Percentiles rank a stretch among this genome's conserved stretches.
These are phyloP conservation scores for Nakaseomyces kungkrabaensis DNA, from an alignment of 1,139 yeast species.

Conservation along the genomic window DNA sequence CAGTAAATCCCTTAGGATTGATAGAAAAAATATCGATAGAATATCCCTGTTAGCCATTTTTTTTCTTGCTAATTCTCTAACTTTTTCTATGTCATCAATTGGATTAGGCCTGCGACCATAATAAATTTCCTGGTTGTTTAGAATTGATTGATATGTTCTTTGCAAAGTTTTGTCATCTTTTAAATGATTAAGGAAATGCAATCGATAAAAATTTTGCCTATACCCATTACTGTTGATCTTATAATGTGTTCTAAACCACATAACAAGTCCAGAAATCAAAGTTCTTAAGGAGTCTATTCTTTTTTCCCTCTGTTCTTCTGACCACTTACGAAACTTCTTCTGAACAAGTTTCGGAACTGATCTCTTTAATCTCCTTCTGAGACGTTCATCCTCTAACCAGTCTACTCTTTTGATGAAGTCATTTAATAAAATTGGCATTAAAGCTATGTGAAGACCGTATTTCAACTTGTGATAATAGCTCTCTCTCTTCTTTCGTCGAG, in stretches of 20 bases:
- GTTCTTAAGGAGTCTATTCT: conserved; percentile 10
- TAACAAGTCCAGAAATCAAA: conserved; percentile 15
- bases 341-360: conserved; percentile 19
- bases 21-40: conserved; percentile 16
- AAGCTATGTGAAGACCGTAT: conserved; percentile 14
- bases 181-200: conserved; percentile 9
- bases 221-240: conserved; percentile 23
- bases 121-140: conserved; percentile 9
- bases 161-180: neutral
- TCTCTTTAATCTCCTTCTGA: conserved; percentile 15
- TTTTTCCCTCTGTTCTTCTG: neutral
- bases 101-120: conserved; percentile 17
- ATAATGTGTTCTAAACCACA: conserved; percentile 20
- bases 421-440: conserved; percentile 16
- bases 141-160: conserved; percentile 1
- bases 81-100: conserved; percentile 6
- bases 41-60: conserved; percentile 19
- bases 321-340: conserved; percentile 13
- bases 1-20: conserved; percentile 14
- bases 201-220: conserved; percentile 17
- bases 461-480: conserved; percentile 9
- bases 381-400: conserved; percentile 15
- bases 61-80: conserved; percentile 16
- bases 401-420: conserved; percentile 9
- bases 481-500: conserved; percentile 5